These are phyloP conservation scores for Basidiobolus meristosporus DNA, from an alignment of 371 early-diverging fungal genomes.

Conservation along the genomic window DNA sequence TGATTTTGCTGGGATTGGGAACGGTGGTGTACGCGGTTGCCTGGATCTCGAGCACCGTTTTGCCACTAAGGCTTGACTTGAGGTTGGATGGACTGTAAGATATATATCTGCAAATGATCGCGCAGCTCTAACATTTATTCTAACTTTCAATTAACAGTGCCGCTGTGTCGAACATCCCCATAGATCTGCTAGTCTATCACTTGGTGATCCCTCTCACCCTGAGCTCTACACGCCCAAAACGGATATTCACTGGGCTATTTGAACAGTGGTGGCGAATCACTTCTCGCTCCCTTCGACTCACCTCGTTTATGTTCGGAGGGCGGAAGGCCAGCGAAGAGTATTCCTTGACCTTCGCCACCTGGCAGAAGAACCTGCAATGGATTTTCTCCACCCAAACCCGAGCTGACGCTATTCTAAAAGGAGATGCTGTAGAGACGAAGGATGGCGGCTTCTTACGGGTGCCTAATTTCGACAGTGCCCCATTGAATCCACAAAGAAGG, in stretches of 20 bases:
- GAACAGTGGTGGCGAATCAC: conserved; percentile 33
- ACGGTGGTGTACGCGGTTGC: conserved; percentile 18
- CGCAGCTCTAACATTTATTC: too few relatives aligned
- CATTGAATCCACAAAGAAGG: conserved; percentile 33
- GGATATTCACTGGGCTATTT: conserved; percentile 13
- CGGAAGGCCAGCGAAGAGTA: conserved; percentile 46
- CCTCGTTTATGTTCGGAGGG: conserved; percentile 65
- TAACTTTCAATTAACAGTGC: conserved; percentile 13
- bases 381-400: conserved; percentile 5
- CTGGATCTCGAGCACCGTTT: conserved; percentile 8
- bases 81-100: too few relatives aligned
- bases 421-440: conserved; percentile 27
- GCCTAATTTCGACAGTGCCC: conserved; percentile 30
- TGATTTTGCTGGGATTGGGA: conserved; percentile 48
- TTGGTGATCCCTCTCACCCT: conserved; percentile 39
- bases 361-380: conserved; percentile 11
- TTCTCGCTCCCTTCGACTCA: conserved; percentile 36
- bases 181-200: conserved; percentile 53
- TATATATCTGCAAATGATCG: too few relatives aligned
- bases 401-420: conserved; percentile 9
- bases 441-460: conserved; percentile 36
- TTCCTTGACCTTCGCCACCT: conserved; percentile 17
- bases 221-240: conserved; percentile 21
- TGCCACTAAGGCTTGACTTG: conserved; percentile 16
- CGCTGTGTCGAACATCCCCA: conserved; percentile 47